Conservation (phyloP, 208 protist species). For the Herpetomonas samuelpessoai region DNA sequence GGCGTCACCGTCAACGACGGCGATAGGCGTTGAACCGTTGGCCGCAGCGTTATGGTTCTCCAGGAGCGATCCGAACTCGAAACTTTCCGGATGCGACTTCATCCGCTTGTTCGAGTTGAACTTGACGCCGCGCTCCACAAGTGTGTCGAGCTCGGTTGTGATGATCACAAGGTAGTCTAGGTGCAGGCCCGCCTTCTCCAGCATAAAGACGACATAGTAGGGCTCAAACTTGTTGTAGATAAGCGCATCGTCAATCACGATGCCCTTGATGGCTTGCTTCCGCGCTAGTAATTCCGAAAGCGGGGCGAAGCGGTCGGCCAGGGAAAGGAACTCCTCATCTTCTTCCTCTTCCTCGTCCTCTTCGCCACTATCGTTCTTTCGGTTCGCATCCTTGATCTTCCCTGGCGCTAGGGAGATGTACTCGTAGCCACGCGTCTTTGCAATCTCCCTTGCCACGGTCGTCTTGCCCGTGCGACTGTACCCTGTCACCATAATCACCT, state of each 20-base stretch:
- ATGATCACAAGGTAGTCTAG: conserved; percentile 65
- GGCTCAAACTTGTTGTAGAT: conserved; percentile 67
- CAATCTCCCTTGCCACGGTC: conserved; percentile 55
- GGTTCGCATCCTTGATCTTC: neutral
- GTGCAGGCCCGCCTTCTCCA: conserved; percentile 49
- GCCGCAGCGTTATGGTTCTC: conserved; percentile 17
- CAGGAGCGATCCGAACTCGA: conserved; percentile 60
- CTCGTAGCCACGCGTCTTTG: conserved; percentile 42
- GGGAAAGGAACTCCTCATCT: conserved; percentile 11
- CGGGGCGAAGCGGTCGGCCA: conserved; percentile 28
- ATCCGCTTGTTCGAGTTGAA: conserved; percentile 36
- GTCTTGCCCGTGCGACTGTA: conserved; percentile 75
- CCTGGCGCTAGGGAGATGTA: conserved; percentile 48
- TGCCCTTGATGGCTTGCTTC: conserved; percentile 43
- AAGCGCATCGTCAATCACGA: conserved; percentile 82
- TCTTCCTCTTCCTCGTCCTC: neutral
- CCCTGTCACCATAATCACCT: conserved; percentile 74
- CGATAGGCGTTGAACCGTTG: conserved; percentile 17
- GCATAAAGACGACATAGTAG: conserved; percentile 64
- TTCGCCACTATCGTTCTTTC: conserved; percentile 5
- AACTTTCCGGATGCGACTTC: conserved; percentile 69
- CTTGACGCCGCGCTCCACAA: conserved; percentile 42
- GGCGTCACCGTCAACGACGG: conserved; percentile 48
- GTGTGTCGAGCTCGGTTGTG: conserved; percentile 35
- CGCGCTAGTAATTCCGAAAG: conserved; percentile 38